A percentile compares a stretch with the other conserved stretches of the same genome.
These are phyloP conservation scores for Hortaea sp. DNA, from an alignment of 2,329 filamentous ascomycete species.

Conservation along the genomic window DNA sequence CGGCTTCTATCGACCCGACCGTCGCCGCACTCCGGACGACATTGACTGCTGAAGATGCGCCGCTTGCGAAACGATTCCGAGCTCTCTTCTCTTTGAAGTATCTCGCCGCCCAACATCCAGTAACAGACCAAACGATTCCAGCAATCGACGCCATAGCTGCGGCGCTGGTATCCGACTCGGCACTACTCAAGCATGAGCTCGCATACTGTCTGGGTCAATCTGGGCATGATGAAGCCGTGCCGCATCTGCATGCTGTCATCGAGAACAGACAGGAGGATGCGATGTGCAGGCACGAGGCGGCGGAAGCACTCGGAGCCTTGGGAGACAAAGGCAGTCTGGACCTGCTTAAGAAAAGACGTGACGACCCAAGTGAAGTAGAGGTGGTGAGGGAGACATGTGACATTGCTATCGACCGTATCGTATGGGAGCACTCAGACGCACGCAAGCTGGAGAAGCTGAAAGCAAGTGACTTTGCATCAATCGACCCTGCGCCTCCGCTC, in stretches of 20 bases:
- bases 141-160: slow-evolving; percentile 76
- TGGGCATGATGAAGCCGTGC: slow-evolving; percentile 62
- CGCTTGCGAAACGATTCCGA: slow-evolving; percentile 83
- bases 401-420: slow-evolving; percentile 85
- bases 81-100: slow-evolving; percentile 97
- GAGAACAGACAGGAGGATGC: slow-evolving; percentile 72
- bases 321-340: slow-evolving; percentile 65
- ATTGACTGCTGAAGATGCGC: slow-evolving; percentile 67
- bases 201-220: slow-evolving; percentile 96
- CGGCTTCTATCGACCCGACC: slow-evolving; percentile 29
- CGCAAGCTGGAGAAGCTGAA: slow-evolving; percentile 66
- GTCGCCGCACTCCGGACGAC: slow-evolving; percentile 60
- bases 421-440: slow-evolving; percentile 76
- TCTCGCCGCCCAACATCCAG: slow-evolving; percentile 58
- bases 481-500: slow-evolving; percentile 88
- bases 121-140: slow-evolving; percentile 48
- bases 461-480: slow-evolving; percentile 85
- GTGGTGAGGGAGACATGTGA: slow-evolving; percentile 94
- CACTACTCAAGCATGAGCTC: slow-evolving; percentile 88
- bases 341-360: slow-evolving; percentile 61
- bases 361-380: slow-evolving; percentile 64
- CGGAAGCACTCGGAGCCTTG: slow-evolving; percentile 84
- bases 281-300: slow-evolving; percentile 95
- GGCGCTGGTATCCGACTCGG: slow-evolving; percentile 73
- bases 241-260: slow-evolving; percentile 63